Base-by-base conservation (phyloP, 1,284 basidiomycete genomes). In the Cryptococcus depauperatus region DNA sequence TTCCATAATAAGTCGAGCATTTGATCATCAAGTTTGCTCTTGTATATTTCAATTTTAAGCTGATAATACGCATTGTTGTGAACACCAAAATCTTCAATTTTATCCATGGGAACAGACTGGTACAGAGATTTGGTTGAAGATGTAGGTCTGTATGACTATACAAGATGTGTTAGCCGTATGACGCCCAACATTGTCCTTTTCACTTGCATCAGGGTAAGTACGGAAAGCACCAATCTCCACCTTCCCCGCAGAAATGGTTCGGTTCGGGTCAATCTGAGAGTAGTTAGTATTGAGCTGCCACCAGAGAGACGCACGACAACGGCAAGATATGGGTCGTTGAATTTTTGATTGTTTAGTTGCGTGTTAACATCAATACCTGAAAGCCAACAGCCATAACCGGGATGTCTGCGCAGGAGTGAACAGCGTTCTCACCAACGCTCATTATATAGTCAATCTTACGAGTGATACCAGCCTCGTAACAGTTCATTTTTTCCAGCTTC, bases 151-250 rank as follows among this genome's bases (percentile, higher is more conserved):
- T 93, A 92, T 55, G 82, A 83, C 70, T 74, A 48, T 21, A 30
- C n/a, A 11, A 25, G 13, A 10, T 25, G n/a, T 6, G 27, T 14
- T 16, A 13, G 46, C 23, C 43, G 35, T 29, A 18, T 11, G 11
- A 22, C 2, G 13, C 14, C 10, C 13, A 11, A 8, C 4, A 28
- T 13, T 9, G 38, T 14, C 30, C 22, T 18, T 5, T 26, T 21
- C 16, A 40, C 71, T 57, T 41, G 73, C 74, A 68, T 89, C 85
- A 1, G 93, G 93, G 65, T 87, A 98, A 0, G 93, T 97, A 43
- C 93, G 78, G 77, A 98, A 98, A 2, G 93, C 93, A 44, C 93
- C 93, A 56, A 98, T 97, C 68, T 97, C 93, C 32, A 98, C 95
- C 71, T 91, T 91, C 18, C 93, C 95, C 0, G 91, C 90, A 4